Base-by-base conservation (phyloP, 257 asterid genomes). In the Plantago major region DNA sequence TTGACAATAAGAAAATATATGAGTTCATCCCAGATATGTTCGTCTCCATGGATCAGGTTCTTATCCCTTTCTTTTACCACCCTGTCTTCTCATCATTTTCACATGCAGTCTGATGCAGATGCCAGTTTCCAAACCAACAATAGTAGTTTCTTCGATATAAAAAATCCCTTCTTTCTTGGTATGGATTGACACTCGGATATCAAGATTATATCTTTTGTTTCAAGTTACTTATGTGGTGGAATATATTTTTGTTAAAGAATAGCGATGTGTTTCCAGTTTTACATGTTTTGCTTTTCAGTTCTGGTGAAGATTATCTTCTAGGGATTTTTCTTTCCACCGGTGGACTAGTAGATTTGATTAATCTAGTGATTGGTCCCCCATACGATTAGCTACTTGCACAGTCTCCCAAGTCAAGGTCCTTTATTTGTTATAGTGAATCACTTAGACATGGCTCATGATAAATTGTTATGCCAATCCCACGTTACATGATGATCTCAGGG, bases 41-140 rank as follows among this genome's bases (percentile, higher is more conserved):
- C 78, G 65, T 81, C 48, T 75, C 95, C 64, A 56, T 86, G 51
- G 86, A 86, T 49, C 89, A 86, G 95, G 95, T 86, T 64, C 7
- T 16, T n/a, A 58, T 40, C 13, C n/a, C 11, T n/a, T 57, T 13
- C 40, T n/a, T 54, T 10, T n/a, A 13, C 1, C 6, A 33, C 8
- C 40, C 40, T 33, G 40, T 4, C 40, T n/a, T n/a, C n/a, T n/a
- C 8, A 10, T 15, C 16, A 4, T 14, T 56, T 11, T 38, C 7
- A 10, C 12, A 48, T 46, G 10, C 3, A 16, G n/a, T n/a, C n/a
- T n/a, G n/a, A n/a, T 16, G 55, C 55, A 55, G 40, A 7, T 33
- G 46, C 63, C 26, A 4, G 17, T 26, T 59, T 40, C 6, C 10
- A 15, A 30, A 11, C 56, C 33, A 51, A 51, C 10, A 16, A 10